These are phyloP conservation scores for Syzygium syzygioides DNA, from an alignment of 441 rosid genomes.

Conservation along the genomic window DNA sequence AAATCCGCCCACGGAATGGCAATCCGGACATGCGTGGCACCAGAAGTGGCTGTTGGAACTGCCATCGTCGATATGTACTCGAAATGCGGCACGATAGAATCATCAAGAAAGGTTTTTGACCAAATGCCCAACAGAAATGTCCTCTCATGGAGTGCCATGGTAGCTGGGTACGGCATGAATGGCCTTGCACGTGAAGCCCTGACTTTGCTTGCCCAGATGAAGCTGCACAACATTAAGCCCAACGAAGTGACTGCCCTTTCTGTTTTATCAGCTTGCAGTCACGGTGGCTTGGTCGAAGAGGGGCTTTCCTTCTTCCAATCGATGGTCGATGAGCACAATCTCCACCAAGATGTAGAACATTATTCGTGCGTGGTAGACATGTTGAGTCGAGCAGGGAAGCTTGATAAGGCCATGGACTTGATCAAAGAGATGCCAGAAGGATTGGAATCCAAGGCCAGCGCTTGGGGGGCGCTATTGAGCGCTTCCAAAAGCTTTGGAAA, in stretches of 20 bases:
- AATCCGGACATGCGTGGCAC: constrained; percentile 33
- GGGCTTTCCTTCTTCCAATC: constrained; percentile 40
- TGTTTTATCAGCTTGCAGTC: constrained; percentile 54
- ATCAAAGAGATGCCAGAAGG: constrained; percentile 29
- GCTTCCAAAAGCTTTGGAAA: constrained; percentile 36
- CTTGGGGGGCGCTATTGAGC: constrained; percentile 57
- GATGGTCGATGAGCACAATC: constrained; percentile 26
- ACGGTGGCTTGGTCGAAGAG: constrained; percentile 40
- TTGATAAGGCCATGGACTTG: constrained; percentile 33
- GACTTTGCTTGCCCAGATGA: constrained; percentile 32
- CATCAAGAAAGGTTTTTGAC: constrained; percentile 35
- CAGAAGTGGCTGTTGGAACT: constrained; percentile 34
- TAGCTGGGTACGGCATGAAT: constrained; percentile 48
- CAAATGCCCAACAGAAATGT: constrained; percentile 27
- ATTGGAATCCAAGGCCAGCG: constrained; percentile 28
- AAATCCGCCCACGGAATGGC: constrained; percentile 50
- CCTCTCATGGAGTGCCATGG: constrained; percentile 48
- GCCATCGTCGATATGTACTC: constrained; percentile 49
- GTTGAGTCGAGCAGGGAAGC: constrained; percentile 53
- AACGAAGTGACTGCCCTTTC: constrained; percentile 43
- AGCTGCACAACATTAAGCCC: constrained; percentile 27
- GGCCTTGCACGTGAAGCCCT: constrained; percentile 44
- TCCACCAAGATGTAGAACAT: constrained; percentile 32
- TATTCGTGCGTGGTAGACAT: constrained; percentile 50
- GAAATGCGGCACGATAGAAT: constrained; percentile 36